Evolutionary conservation across 140 eudicot species (phyloP), one percentile per base, ranked within the genome.

Genomic region (Oenanthe javanica): DNA sequence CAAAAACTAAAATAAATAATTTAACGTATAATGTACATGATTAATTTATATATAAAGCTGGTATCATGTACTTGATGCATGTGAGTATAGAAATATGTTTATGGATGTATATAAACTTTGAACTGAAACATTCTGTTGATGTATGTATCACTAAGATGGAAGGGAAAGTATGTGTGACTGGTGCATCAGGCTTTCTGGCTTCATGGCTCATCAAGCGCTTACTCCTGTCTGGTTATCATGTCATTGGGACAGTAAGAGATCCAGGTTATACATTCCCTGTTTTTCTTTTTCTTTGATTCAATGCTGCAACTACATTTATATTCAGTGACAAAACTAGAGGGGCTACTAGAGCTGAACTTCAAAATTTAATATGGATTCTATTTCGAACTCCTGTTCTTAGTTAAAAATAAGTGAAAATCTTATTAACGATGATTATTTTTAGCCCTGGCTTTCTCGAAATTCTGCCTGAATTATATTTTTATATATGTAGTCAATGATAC

Each of bases 121-220:
- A 3, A 2, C 8, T 2, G 1, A n/a, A 59, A 59, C 69, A 66
- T 12, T 66, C 8, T 66, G 1, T 64, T 0, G 1, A 31, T 40
- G 23, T 15, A 71, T 71, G 45, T 52, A 70, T 38, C 23, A 71
- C 5, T 7, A 16, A 42, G 10, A 71, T 71, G 21, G 81, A 85
- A 78, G 92, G 91, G 72, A 92, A 84, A 84, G 96, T 94, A 4
- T 92, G 98, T 78, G 98, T 94, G 79, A 94, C 96, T 0, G 97
- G 98, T 77, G 98, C 98, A 18, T 85, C 97, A 1, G 97, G 98
- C n/a, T 94, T 90, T 76, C 75, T 94, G 5, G 98, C 98, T 45
- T 94, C 97, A 61, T 94, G 98, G 98, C 90, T 94, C 76, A 86
- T 94, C 88, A 94, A 94, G 84, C 90, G 95, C 40, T 90, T 94